These are phyloP conservation scores for Cladorrhinum sp. DNA, from an alignment of 2,329 filamentous ascomycete genomes.

Conservation along the genomic window DNA sequence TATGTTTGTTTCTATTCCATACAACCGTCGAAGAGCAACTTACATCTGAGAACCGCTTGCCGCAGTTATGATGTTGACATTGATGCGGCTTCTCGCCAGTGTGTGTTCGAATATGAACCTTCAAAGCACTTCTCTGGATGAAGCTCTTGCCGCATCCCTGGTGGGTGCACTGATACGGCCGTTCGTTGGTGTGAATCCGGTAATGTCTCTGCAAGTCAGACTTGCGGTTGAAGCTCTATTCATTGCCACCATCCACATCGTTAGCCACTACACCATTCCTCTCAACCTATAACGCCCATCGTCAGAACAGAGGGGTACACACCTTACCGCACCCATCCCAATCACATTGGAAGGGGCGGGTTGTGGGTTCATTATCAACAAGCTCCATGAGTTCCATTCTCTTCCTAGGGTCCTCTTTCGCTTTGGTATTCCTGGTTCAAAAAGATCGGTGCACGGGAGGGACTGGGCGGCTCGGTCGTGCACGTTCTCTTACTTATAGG, in stretches of 20 bases:
- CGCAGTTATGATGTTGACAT: constrained; percentile 63
- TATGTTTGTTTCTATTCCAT: neutral
- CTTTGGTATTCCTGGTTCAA: constrained; percentile 23
- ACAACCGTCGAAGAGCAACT: constrained; percentile 30
- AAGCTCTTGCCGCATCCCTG: constrained; percentile 66
- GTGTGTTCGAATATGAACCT: constrained; percentile 68
- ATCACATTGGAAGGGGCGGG: constrained; percentile 62
- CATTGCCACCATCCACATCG: neutral
- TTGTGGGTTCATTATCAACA: constrained; percentile 60
- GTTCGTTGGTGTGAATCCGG: constrained; percentile 69
- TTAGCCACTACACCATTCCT: neutral
- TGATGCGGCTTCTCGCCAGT: constrained; percentile 70
- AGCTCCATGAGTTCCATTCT: constrained; percentile 63
- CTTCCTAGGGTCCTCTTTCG: constrained; percentile 25
- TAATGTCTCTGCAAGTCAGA: constrained; percentile 69
- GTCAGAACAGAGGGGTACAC: constrained; percentile 28
- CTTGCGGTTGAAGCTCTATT: constrained; percentile 68
- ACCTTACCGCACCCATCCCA: constrained; percentile 63
- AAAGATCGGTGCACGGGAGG: constrained; percentile 20
- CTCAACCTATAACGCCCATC: too few relatives aligned
- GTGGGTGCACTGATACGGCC: constrained; percentile 61
- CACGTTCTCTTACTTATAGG: constrained; percentile 34
- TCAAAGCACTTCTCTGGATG: constrained; percentile 67
- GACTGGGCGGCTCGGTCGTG: constrained; percentile 19
- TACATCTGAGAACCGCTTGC: constrained; percentile 69